Percentiles rank a stretch among this genome's conserved stretches.
phyloP scores from a whole-genome alignment of 1,284 basidiomycete genomes.

The Malassezia slooffiae region DNA sequence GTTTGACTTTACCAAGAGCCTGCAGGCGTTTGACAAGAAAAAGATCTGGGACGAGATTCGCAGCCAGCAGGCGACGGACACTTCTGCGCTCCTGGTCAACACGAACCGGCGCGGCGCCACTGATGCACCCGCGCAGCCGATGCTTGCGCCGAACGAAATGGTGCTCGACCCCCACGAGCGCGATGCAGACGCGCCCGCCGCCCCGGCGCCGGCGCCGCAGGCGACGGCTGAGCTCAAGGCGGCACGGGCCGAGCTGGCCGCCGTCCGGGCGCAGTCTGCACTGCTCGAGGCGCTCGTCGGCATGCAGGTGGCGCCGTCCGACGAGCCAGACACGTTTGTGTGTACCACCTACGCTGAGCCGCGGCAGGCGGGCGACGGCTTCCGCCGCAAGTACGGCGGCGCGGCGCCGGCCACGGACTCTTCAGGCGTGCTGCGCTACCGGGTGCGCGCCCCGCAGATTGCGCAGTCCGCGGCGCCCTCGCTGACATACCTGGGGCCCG shows the following conservation, averaged over 20 bases:
- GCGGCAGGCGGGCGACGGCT: neutral
- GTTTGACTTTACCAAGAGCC: conserved; percentile 15
- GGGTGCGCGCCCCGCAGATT: conserved; percentile 4
- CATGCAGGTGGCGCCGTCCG: conserved; percentile 2
- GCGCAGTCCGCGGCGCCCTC: neutral
- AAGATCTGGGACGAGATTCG: conserved; percentile 18
- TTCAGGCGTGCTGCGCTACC: conserved; percentile 5
- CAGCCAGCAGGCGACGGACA: conserved; percentile 4
- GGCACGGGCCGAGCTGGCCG: neutral
- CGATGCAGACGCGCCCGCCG: neutral
- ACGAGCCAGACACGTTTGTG: conserved; percentile 1
- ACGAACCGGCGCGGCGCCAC: conserved; percentile 6
- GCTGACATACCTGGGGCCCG: conserved; percentile 9
- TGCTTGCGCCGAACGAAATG: conserved; percentile 12
- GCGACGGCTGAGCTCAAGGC: neutral
- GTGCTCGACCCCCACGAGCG: conserved; percentile 5
- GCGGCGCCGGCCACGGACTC: neutral
- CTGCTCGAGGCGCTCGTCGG: conserved; percentile 11
- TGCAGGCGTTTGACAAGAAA: conserved; percentile 15
- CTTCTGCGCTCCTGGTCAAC: conserved; percentile 6
- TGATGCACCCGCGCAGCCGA: conserved; percentile 1
- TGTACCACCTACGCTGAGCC: conserved; percentile 3
- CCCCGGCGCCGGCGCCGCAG: neutral
- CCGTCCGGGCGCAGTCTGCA: conserved; percentile 1
- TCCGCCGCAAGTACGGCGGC: conserved; percentile 6